Conservation (phyloP, 768 basidiomycete species). For the Crucibulum laeve region DNA sequence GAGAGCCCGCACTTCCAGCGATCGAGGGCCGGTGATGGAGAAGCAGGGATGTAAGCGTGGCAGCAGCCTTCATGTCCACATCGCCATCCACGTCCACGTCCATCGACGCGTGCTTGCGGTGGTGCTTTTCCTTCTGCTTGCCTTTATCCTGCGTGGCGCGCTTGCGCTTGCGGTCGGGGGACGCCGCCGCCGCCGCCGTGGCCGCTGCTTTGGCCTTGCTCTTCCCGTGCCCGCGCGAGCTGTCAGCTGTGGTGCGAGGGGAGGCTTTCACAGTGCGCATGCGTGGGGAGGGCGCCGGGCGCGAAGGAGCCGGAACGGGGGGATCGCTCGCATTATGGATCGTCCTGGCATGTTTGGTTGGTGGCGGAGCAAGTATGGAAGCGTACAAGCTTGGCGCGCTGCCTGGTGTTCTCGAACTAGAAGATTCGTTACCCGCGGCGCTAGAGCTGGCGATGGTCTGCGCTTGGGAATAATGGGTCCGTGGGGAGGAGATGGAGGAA, state of each 20-base stretch:
- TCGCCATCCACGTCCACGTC: conserved; percentile 47
- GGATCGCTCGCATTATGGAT: conserved; percentile 72
- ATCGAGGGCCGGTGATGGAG: conserved; percentile 59
- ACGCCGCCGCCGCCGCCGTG: conserved; percentile 25
- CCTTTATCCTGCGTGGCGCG: conserved; percentile 38
- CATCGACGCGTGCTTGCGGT: conserved; percentile 12
- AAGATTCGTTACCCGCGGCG: conserved; percentile 24
- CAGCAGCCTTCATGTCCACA: conserved; percentile 80
- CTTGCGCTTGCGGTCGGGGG: conserved; percentile 40
- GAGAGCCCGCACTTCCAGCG: conserved; percentile 56
- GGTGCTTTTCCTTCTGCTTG: conserved; percentile 36
- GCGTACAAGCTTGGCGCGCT: conserved; percentile 62
- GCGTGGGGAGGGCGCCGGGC: conserved; percentile 41
- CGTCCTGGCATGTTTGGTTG: conserved; percentile 73
- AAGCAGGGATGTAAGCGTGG: conserved; percentile 70
- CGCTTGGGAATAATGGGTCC: conserved; percentile 37
- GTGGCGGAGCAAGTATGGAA: conserved; percentile 74
- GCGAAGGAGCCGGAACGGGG: conserved; percentile 51
- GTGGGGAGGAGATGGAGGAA: conserved; percentile 33
- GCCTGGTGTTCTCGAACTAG: conserved; percentile 27
- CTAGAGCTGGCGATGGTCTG: conserved; percentile 22
- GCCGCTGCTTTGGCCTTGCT: conserved; percentile 28
- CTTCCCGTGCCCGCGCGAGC: conserved; percentile 26
- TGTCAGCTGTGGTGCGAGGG: conserved; percentile 42
- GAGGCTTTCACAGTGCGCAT: conserved; percentile 32